These are phyloP conservation scores for Saksenaea oblongispora DNA, from an alignment of 371 early-diverging fungal species.

Conservation along the genomic window DNA sequence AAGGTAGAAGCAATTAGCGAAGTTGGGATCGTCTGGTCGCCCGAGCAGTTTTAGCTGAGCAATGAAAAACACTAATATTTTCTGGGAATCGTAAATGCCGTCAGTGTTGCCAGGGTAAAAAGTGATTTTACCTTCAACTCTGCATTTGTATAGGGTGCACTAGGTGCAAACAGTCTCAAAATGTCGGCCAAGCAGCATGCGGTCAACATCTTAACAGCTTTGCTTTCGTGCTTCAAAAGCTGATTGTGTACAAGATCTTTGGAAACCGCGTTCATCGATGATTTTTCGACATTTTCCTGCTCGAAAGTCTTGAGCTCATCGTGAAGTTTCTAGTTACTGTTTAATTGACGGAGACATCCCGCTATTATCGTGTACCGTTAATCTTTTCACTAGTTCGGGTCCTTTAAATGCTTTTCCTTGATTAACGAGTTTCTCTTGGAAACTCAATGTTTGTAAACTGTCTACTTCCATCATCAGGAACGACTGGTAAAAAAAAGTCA, in stretches of 20 bases:
- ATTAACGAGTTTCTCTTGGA: conserved; percentile 15
- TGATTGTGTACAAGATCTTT: conserved; percentile 69
- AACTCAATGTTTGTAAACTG: neutral
- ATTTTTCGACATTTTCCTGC: conserved; percentile 31
- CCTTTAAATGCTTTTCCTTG: conserved; percentile 16
- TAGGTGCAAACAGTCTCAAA: conserved; percentile 89
- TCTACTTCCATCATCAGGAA: neutral
- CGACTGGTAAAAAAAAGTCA: neutral
- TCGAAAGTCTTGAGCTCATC: conserved; percentile 30
- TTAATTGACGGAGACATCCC: neutral
- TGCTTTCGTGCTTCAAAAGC: conserved; percentile 77
- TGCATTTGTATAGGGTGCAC: conserved; percentile 78
- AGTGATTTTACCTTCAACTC: conserved; percentile 66
- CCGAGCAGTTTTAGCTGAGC: conserved; percentile 68
- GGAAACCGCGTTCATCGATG: conserved; percentile 64
- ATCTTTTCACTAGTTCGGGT: conserved; percentile 17
- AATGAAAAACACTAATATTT: conserved; percentile 80
- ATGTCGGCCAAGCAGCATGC: conserved; percentile 93
- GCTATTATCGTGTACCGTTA: neutral
- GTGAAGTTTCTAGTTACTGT: conserved; percentile 26
- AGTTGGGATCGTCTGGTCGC: conserved; percentile 60
- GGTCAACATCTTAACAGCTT: conserved; percentile 72
- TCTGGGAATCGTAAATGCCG: conserved; percentile 34
- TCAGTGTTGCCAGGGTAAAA: neutral
- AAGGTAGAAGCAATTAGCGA: conserved; percentile 74